Evolutionary conservation across 306 rosid genomes (phyloP).

Genomic region (Macrotyloma uniflorum): DNA sequence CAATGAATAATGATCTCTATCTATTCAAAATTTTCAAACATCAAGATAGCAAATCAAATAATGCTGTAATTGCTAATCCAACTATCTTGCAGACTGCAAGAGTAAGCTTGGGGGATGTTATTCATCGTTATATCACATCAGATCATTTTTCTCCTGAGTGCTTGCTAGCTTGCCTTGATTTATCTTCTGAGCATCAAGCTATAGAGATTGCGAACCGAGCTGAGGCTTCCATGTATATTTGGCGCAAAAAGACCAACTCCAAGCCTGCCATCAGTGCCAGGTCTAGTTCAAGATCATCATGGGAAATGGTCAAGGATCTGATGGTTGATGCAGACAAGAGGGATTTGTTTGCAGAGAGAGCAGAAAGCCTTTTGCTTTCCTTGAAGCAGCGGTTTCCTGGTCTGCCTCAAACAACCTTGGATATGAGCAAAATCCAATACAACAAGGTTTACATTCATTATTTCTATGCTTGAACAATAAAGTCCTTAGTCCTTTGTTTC

Average conservation of each 20-base stretch:
- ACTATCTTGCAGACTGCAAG: constrained; percentile 76
- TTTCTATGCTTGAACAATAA: background rate
- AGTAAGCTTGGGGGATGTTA: constrained; percentile 82
- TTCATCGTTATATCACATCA: constrained; percentile 82
- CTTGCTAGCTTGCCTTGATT: constrained; percentile 82
- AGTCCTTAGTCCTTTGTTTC: background rate
- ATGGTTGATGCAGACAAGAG: constrained; percentile 87
- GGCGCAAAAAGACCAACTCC: constrained; percentile 66
- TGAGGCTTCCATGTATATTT: constrained; percentile 77
- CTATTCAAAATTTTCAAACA: background rate
- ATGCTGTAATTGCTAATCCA: constrained; percentile 13
- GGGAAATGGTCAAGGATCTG: constrained; percentile 97
- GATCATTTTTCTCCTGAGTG: constrained; percentile 91
- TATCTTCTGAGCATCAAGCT: constrained; percentile 96
- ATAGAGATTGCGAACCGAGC: constrained; percentile 83
- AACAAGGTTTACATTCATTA: constrained; percentile 64
- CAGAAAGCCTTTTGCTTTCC: constrained; percentile 79
- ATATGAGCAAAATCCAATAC: constrained; percentile 92
- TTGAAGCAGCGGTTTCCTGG: constrained; percentile 91
- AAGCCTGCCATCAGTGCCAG: constrained; percentile 56
- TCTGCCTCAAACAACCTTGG: constrained; percentile 90
- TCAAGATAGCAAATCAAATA: background rate
- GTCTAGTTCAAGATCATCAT: constrained; percentile 73
- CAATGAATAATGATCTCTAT: constrained; percentile 8
- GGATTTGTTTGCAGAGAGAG: constrained; percentile 89